Percentiles rank a stretch among this genome's conserved stretches.
phyloP scores from a whole-genome alignment of 169 alveolate genomes.

The Perkinsus marinus region DNA sequence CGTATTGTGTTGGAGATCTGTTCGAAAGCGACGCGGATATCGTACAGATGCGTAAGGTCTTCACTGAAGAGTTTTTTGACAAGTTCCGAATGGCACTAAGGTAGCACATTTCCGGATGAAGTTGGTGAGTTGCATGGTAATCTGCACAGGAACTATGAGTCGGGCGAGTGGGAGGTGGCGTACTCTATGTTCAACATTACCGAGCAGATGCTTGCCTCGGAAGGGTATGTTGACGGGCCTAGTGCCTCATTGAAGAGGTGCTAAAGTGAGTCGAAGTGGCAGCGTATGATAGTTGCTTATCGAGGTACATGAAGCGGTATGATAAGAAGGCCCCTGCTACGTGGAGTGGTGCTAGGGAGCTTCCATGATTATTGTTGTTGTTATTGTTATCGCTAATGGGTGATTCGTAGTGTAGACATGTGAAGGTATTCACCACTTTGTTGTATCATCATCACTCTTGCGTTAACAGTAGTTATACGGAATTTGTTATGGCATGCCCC shows the following conservation, averaged over 20 bases:
- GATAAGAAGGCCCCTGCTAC: background rate
- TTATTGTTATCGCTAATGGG: no score
- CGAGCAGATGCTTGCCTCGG: background rate
- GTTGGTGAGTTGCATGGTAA: background rate
- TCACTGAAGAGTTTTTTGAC: background rate
- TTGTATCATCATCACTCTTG: background rate
- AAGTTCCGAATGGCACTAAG: background rate
- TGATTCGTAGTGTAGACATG: no score
- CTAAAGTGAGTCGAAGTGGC: background rate
- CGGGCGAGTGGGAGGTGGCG: conserved; percentile 63
- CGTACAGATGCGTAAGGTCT: background rate
- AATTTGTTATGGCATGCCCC: no score
- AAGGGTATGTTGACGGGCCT: background rate
- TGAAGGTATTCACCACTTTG: no score
- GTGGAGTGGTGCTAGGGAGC: background rate
- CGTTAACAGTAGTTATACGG: background rate
- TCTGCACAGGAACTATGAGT: conserved; percentile 31
- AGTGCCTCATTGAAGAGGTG: background rate
- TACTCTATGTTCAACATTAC: background rate
- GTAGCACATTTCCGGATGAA: background rate
- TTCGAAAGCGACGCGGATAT: background rate
- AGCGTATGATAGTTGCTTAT: background rate
- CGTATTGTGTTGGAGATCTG: background rate
- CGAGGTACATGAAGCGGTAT: background rate
- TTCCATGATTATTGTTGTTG: background rate